Evolutionary conservation across 352 stramenopile species (phyloP), one percentile per base, ranked within the genome.

Genomic region (Pilasporangium apinafurcum): DNA sequence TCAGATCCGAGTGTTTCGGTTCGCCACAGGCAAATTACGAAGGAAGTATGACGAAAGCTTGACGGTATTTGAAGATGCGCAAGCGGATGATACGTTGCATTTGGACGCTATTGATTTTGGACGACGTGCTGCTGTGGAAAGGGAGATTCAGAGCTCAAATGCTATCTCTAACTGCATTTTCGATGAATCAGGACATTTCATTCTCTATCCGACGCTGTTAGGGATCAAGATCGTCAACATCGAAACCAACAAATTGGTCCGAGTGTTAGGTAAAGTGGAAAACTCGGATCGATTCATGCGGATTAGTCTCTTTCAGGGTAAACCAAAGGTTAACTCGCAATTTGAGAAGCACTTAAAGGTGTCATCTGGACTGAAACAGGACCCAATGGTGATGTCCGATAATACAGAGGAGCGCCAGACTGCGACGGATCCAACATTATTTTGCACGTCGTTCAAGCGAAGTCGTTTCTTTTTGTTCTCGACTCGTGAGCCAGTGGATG

Each of bases 401-500:
- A 61, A 78, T 25, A 38, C 48, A n/a, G 48, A 49, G 12, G 24
- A 37, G 18, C 68, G 65, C 18, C 57, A 66, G 12, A 58, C 68
- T 26, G 41, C 56, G 16, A 70, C 74, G 20, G 85, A 96, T 32
- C 87, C 87, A n/a, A 95, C 83, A 26, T 33, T 97, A 5, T 95
- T 96, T 40, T 78, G 62, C 30, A 90, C 82, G 16, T 85, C 82
- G 32, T 96, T 96, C 56, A 93, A 95, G 56, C 81, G 83, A 21
- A 80, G 85, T 27, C 92, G 97, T 10, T 98, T 99, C 55, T 99
- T 98, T 44, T 66, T 98, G 18, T 99, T 99, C 61, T 98, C 90
- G 38, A 81, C 92, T 12, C 72, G 94, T 33, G 96, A 98, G 54
- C 96, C 96, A 1, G 62, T 95, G 2, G 79, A 95, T 17, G 78